Evolutionary conservation across 805 yeast genomes (phyloP).

Genomic region (Scheffersomyces ergatensis): DNA sequence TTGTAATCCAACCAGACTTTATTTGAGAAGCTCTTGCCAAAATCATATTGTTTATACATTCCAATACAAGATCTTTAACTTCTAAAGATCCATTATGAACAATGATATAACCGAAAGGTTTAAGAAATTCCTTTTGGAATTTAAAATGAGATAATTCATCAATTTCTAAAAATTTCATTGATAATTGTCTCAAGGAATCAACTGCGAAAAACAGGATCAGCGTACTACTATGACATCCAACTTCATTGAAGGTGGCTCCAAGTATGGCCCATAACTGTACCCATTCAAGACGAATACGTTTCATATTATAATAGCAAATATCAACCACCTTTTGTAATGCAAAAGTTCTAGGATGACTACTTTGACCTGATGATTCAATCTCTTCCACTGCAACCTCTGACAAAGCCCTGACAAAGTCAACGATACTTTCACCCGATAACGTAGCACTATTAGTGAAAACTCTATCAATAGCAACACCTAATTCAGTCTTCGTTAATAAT

Average conservation of each 20-base stretch:
- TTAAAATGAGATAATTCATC: constrained; percentile 95
- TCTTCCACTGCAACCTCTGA: constrained; percentile 88
- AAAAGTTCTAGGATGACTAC: constrained; percentile 83
- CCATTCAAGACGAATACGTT: constrained; percentile 95
- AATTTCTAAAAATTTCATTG: constrained; percentile 87
- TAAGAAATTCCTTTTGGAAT: constrained; percentile 89
- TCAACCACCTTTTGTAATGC: constrained; percentile 95
- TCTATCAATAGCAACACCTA: constrained; percentile 80
- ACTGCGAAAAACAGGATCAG: constrained; percentile 86
- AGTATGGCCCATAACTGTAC: constrained; percentile 90
- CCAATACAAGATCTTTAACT: constrained; percentile 85
- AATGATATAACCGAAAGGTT: constrained; percentile 83
- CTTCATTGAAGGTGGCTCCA: constrained; percentile 84
- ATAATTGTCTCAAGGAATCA: constrained; percentile 89
- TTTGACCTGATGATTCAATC: constrained; percentile 81
- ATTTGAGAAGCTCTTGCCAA: constrained; percentile 69
- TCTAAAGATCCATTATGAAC: constrained; percentile 62
- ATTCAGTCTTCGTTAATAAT: constrained; percentile 59
- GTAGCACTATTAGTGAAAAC: constrained; percentile 80
- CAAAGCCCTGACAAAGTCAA: constrained; percentile 82
- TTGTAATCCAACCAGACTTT: constrained; percentile 93
- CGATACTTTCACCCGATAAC: constrained; percentile 79
- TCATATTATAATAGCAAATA: constrained; percentile 96
- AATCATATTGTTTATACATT: constrained; percentile 84
- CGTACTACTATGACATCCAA: constrained; percentile 75